Percentiles rank a stretch among this genome's conserved stretches.
Conservation (phyloP, 495 filamentous ascomycete genomes). For the Cenococcum geophilum region DNA sequence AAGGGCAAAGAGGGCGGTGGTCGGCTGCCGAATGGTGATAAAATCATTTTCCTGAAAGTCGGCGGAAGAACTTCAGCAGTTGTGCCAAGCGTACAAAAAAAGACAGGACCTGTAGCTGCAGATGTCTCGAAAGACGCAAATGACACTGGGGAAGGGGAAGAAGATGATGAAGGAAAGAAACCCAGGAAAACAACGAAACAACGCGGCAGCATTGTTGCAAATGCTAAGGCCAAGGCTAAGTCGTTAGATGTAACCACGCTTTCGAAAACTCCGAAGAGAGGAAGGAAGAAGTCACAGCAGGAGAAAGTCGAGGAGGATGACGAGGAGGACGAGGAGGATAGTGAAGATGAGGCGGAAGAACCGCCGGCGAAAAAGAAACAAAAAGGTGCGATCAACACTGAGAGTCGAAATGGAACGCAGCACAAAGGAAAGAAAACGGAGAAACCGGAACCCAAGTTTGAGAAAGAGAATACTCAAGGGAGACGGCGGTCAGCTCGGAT, state of each 20-base stretch:
- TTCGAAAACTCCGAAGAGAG: constrained; percentile 17
- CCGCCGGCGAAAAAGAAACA: neutral
- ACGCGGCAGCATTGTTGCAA: neutral
- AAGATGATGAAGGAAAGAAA: constrained; percentile 24
- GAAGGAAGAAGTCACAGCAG: constrained; percentile 8
- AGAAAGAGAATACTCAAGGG: constrained; percentile 1
- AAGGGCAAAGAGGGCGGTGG: constrained; percentile 76
- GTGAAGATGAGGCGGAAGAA: neutral
- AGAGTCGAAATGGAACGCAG: neutral
- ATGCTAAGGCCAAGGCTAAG: neutral
- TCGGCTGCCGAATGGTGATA: constrained; percentile 73
- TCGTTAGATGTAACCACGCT: neutral
- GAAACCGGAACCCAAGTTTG: neutral
- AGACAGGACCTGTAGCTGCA: constrained; percentile 50
- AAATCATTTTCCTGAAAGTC: constrained; percentile 75
- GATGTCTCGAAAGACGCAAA: constrained; percentile 31
- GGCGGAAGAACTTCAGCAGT: constrained; percentile 85
- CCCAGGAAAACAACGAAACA: constrained; percentile 6
- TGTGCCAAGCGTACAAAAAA: constrained; percentile 80
- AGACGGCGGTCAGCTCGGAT: constrained; percentile 1
- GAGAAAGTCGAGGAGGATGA: neutral
- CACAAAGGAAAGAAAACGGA: neutral
- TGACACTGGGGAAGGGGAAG: constrained; percentile 17
- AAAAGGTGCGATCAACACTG: neutral
- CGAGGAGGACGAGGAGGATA: neutral